Conservation (phyloP, 208 protist species). For the Leishmania major region DNA sequence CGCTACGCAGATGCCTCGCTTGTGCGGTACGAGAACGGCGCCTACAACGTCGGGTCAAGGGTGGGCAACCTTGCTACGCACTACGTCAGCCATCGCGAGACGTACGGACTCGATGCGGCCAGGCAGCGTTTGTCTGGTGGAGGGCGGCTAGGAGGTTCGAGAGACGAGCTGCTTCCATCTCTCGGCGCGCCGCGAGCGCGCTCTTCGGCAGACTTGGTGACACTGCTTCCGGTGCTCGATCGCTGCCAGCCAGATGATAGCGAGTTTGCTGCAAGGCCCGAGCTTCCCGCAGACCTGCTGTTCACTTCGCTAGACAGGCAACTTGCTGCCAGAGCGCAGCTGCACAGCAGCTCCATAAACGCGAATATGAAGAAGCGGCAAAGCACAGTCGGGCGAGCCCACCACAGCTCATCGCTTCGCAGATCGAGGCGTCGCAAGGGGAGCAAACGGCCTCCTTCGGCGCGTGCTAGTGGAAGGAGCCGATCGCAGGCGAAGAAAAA, state of each 20-base stretch:
- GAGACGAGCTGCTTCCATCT: slow-evolving; percentile 10
- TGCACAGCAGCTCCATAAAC: slow-evolving; percentile 15
- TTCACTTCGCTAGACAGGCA: slow-evolving; percentile 22
- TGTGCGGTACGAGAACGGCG: slow-evolving; percentile 75
- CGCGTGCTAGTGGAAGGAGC: slow-evolving; percentile 6
- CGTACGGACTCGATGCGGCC: slow-evolving; percentile 64
- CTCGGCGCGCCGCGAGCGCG: slow-evolving; percentile 4
- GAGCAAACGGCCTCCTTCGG: not conserved
- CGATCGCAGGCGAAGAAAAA: slow-evolving; percentile 10
- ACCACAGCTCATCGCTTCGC: slow-evolving; percentile 16
- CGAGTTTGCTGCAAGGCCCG: slow-evolving; percentile 7
- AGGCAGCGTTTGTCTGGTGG: slow-evolving; percentile 5
- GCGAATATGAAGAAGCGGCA: slow-evolving; percentile 16
- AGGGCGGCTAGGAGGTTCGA: not conserved
- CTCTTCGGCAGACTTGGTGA: slow-evolving; percentile 19
- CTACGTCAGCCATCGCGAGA: slow-evolving; percentile 70
- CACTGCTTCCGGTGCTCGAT: slow-evolving; percentile 19
- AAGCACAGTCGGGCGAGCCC: slow-evolving; percentile 10
- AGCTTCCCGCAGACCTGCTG: slow-evolving; percentile 26
- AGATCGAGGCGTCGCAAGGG: slow-evolving; percentile 11
- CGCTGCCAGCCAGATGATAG: slow-evolving; percentile 18
- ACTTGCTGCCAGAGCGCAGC: slow-evolving; percentile 11
- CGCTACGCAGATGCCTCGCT: slow-evolving; percentile 52
- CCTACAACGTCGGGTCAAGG: slow-evolving; percentile 81
- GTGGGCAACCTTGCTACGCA: slow-evolving; percentile 51